phyloP scores from a whole-genome alignment of 495 filamentous ascomycete genomes.

The Penicillium pulvis region DNA sequence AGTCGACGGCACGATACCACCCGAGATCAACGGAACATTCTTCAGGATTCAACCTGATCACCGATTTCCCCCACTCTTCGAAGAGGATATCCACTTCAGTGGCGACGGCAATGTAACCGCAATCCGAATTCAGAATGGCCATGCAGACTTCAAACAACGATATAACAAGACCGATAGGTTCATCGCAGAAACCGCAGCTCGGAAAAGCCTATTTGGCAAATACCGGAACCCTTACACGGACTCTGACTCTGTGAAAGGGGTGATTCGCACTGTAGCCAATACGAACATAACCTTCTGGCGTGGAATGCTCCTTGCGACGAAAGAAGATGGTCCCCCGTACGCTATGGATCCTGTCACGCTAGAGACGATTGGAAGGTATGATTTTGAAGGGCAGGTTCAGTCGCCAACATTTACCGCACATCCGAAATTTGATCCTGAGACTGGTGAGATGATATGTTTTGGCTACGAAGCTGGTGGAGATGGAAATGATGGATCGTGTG shows the following conservation, averaged over 20 bases:
- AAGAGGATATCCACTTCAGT: constrained; percentile 20
- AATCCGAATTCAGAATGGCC: constrained; percentile 52
- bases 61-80: constrained; percentile 18
- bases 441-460: constrained; percentile 58
- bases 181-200: constrained; percentile 39
- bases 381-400: constrained; percentile 59
- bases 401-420: constrained; percentile 60
- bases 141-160: constrained; percentile 51
- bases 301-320: constrained; percentile 53
- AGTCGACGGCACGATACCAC: neutral
- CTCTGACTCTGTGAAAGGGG: constrained; percentile 43
- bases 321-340: constrained; percentile 58
- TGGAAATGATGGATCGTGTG: constrained; percentile 40
- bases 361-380: constrained; percentile 54
- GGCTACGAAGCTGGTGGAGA: constrained; percentile 55
- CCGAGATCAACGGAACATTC: neutral
- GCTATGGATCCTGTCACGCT: constrained; percentile 57
- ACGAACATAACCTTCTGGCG: constrained; percentile 58
- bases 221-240: constrained; percentile 60
- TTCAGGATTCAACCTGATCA: constrained; percentile 4
- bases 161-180: constrained; percentile 58
- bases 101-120: constrained; percentile 51
- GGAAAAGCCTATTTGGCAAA: constrained; percentile 46
- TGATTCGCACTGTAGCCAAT: constrained; percentile 52
- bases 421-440: constrained; percentile 61